phyloP scores from a whole-genome alignment of 257 asterid species.

The Penstemon newberryi region DNA sequence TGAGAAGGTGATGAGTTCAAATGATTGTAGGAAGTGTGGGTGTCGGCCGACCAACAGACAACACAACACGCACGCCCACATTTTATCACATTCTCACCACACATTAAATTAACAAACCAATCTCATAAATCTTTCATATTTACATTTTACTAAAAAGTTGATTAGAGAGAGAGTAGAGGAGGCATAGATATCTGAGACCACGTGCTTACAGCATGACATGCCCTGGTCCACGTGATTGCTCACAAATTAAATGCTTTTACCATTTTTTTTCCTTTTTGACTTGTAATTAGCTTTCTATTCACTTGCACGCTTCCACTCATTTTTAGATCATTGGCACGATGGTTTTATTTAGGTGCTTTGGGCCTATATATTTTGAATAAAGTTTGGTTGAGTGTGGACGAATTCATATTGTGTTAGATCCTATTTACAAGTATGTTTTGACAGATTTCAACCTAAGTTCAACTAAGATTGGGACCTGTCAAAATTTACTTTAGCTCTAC shows the following conservation, averaged over 20 bases:
- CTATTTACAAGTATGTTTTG: too few relatives aligned
- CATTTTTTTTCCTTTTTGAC: neutral
- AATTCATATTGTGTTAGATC: too few relatives aligned
- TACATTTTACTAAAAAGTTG: neutral
- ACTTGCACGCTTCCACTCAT: slow-evolving; percentile 30
- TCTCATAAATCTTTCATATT: neutral
- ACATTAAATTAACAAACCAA: slow-evolving; percentile 12
- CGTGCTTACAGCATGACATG: slow-evolving; percentile 56
- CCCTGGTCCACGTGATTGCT: slow-evolving; percentile 56
- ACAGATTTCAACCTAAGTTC: too few relatives aligned
- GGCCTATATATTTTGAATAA: too few relatives aligned
- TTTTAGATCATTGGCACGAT: neutral
- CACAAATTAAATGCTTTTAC: slow-evolving; percentile 11
- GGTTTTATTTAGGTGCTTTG: too few relatives aligned
- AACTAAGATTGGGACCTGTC: too few relatives aligned
- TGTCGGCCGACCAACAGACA: slow-evolving; percentile 44
- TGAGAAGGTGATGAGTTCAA: slow-evolving; percentile 37
- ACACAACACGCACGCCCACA: slow-evolving; percentile 49
- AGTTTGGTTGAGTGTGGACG: too few relatives aligned
- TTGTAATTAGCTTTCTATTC: neutral
- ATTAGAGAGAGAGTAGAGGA: slow-evolving; percentile 10
- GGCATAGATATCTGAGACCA: slow-evolving; percentile 43
- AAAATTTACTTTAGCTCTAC: too few relatives aligned
- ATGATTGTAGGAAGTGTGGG: slow-evolving; percentile 51
- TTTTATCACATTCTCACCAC: neutral